phyloP scores from a whole-genome alignment of 139 green algal species.

The Trebouxia sp. region DNA sequence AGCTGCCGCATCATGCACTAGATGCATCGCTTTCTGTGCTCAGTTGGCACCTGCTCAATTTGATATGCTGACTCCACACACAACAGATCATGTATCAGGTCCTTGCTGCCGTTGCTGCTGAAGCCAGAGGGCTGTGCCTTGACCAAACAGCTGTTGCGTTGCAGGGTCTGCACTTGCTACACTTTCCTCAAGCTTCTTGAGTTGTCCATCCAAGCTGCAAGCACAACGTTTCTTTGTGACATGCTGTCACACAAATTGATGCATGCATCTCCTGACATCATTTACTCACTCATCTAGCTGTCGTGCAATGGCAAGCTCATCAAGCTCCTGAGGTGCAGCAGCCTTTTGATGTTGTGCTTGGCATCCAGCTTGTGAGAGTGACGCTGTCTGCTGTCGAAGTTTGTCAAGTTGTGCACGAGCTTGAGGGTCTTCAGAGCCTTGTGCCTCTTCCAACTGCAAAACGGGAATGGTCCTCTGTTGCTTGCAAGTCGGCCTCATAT shows the following conservation, averaged over 20 bases:
- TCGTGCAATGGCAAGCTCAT: conserved; percentile 9
- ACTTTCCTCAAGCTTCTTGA: background rate
- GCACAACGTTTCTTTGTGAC: no score
- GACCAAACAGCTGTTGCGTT: conserved; percentile 4
- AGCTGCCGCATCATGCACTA: no score
- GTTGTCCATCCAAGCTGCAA: conserved; percentile 8
- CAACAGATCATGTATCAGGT: no score
- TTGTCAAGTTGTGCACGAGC: background rate
- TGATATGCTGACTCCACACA: no score
- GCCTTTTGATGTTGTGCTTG: background rate
- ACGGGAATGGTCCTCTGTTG: background rate
- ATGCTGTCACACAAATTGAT: no score
- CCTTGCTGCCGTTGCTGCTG: background rate
- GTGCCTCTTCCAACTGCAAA: conserved; percentile 15
- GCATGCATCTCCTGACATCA: background rate
- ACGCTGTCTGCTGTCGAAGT: conserved; percentile 3
- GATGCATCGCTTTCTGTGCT: no score
- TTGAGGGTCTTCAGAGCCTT: background rate
- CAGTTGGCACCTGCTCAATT: no score
- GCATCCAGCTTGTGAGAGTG: background rate
- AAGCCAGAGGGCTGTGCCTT: conserved; percentile 13
- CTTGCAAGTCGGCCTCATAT: no score
- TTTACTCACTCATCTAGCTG: background rate
- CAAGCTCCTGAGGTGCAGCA: background rate
- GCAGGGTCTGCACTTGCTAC: conserved; percentile 14